phyloP scores from a whole-genome alignment of 2,329 filamentous ascomycete genomes.

The Sclerotinia nivalis region DNA sequence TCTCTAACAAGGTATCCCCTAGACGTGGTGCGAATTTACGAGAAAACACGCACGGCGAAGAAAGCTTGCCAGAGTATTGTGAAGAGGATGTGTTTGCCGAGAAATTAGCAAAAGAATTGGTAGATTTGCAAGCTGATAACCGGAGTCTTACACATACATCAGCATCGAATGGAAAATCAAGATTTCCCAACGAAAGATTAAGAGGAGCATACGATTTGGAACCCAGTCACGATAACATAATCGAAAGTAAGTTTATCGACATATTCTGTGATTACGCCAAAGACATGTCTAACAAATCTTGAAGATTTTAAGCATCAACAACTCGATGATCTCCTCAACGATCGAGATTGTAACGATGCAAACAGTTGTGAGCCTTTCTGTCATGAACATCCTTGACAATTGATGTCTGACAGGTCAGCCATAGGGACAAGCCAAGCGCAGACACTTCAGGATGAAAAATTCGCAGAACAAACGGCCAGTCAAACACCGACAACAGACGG shows the following conservation, averaged over 20 bases:
- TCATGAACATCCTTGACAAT: not conserved
- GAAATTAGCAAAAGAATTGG: slow-evolving; percentile 10
- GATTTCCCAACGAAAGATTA: not conserved
- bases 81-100: slow-evolving; percentile 13
- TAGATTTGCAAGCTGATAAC: not conserved
- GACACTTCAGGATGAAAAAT: not conserved
- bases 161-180: not conserved
- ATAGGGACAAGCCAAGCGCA: slow-evolving; percentile 21
- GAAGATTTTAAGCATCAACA: not conserved
- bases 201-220: not conserved
- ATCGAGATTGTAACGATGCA: slow-evolving; percentile 1
- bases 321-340: not conserved
- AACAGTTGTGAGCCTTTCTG: not conserved
- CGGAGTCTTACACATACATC: not conserved
- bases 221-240: not conserved
- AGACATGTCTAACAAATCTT: not conserved
- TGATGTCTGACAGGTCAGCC: not conserved
- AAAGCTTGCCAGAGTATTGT: not conserved
- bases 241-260: slow-evolving; percentile 1
- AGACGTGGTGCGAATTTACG: slow-evolving; percentile 15
- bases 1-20: slow-evolving; percentile 28
- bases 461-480: not conserved
- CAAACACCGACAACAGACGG: not conserved
- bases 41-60: not conserved
- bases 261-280: not conserved